A percentile compares a stretch with the other conserved stretches of the same genome.
These are phyloP conservation scores for Dothiorella sarmentorum DNA, from an alignment of 2,329 filamentous ascomycete genomes.

Conservation along the genomic window DNA sequence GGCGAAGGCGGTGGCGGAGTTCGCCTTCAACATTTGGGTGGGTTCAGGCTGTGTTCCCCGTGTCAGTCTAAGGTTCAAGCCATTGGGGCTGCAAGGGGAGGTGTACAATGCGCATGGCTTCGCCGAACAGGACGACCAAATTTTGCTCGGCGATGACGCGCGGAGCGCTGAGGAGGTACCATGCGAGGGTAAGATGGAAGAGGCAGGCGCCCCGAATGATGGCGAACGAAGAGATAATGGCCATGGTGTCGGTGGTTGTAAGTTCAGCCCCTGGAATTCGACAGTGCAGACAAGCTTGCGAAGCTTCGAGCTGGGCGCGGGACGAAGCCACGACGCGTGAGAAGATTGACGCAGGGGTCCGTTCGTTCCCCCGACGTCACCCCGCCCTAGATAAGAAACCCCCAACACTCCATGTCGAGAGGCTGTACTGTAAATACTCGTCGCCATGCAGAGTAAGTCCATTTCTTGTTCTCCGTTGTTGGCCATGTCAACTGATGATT, in stretches of 20 bases:
- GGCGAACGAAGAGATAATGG: conserved; percentile 72
- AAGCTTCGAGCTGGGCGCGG: not conserved
- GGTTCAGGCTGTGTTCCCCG: conserved; percentile 54
- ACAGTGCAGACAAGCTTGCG: not conserved
- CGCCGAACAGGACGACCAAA: conserved; percentile 75
- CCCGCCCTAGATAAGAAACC: not conserved
- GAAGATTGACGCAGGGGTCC: not conserved
- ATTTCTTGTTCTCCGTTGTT: not conserved
- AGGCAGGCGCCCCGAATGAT: conserved; percentile 79
- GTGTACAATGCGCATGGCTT: conserved; percentile 76
- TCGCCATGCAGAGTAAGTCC: not conserved
- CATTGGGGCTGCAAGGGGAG: not conserved
- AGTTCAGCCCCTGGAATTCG: not conserved
- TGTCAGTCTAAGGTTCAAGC: conserved; percentile 12
- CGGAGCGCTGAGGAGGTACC: conserved; percentile 77
- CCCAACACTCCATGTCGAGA: not conserved
- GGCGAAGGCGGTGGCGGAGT: conserved; percentile 62
- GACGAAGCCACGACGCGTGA: not conserved
- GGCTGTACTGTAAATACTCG: not conserved
- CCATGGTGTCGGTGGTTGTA: conserved; percentile 56
- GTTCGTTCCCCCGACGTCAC: not conserved
- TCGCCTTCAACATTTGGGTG: conserved; percentile 64
- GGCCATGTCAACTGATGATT: not conserved
- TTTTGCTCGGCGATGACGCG: conserved; percentile 71
- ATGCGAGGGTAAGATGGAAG: conserved; percentile 79